Percentiles rank a stretch among this genome's conserved stretches.
These are phyloP conservation scores for Eurotiales sp. DNA, from an alignment of 2,329 filamentous ascomycete genomes.

Conservation along the genomic window DNA sequence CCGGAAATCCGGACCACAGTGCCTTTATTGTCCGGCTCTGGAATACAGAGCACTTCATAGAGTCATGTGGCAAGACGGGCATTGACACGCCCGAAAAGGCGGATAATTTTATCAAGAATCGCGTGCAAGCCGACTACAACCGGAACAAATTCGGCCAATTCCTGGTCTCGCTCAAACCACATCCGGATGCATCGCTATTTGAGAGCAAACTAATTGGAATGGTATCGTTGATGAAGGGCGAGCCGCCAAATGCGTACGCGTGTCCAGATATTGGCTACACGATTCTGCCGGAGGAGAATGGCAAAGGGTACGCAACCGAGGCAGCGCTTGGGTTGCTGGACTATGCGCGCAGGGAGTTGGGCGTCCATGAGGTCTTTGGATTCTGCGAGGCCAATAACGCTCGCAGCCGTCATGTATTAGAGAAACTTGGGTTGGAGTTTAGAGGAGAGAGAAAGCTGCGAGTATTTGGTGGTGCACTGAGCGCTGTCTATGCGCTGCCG, in stretches of 20 bases:
- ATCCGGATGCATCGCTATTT: conserved; percentile 1
- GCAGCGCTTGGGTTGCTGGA: conserved; percentile 20
- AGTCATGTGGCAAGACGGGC: conserved; percentile 2
- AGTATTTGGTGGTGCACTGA: conserved; percentile 17
- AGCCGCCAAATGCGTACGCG: conserved; percentile 18
- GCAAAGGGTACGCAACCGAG: conserved; percentile 27
- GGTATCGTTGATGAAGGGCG: conserved; percentile 19
- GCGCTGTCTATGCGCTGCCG: conserved; percentile 19
- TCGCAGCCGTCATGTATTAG: conserved; percentile 19
- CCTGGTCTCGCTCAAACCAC: conserved; percentile 11
- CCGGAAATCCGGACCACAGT: conserved; percentile 6
- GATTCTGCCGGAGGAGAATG: conserved; percentile 21
- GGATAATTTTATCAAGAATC: conserved; percentile 5
- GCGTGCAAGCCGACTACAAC: conserved; percentile 12
- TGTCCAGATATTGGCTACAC: conserved; percentile 22
- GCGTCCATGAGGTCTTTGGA: conserved; percentile 20
- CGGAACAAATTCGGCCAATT: conserved; percentile 10
- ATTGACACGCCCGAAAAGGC: conserved; percentile 13
- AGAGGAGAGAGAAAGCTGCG: conserved; percentile 18
- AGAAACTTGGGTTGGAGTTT: conserved; percentile 24
- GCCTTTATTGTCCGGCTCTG: conserved; percentile 11
- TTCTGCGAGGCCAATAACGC: conserved; percentile 19
- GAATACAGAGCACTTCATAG: conserved; percentile 9
- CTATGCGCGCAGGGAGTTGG: conserved; percentile 17
- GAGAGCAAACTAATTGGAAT: conserved; percentile 16